These are phyloP conservation scores for Calonectria pseudoturangicola DNA, from an alignment of 2,329 filamentous ascomycete species.

Conservation along the genomic window DNA sequence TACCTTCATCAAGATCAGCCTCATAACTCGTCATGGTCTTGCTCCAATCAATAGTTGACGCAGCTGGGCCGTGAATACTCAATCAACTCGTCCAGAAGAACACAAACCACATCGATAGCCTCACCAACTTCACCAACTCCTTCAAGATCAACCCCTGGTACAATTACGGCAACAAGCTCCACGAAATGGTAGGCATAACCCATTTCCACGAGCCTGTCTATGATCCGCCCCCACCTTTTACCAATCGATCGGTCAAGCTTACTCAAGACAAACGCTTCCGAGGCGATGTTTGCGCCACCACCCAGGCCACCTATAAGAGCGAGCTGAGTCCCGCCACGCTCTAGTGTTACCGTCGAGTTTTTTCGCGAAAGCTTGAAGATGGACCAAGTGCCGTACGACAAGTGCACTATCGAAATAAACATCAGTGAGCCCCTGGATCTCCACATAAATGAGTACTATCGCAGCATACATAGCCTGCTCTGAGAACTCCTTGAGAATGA, in stretches of 20 bases:
- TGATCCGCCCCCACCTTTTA: no score
- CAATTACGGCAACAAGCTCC: neutral
- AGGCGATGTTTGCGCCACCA: neutral
- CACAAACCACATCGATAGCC: neutral
- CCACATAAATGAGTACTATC: no score
- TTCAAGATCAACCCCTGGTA: neutral
- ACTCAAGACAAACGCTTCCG: neutral
- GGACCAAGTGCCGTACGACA: no score
- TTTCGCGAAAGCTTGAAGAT: no score
- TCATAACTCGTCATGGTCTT: neutral
- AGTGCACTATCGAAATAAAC: no score
- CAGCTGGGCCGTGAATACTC: neutral
- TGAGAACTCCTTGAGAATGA: no score
- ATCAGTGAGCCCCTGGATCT: no score
- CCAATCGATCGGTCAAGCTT: neutral
- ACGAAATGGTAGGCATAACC: neutral
- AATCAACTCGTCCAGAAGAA: neutral
- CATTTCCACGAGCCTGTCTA: no score
- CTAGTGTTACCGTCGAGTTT: no score
- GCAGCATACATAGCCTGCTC: no score
- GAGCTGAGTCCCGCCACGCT: neutral
- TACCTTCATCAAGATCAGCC: neutral
- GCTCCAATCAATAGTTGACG: neutral
- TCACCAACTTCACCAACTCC: neutral
- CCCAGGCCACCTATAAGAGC: no score